Conservation (phyloP, 163 green algal genomes). For the Scenedesmus sp. region DNA sequence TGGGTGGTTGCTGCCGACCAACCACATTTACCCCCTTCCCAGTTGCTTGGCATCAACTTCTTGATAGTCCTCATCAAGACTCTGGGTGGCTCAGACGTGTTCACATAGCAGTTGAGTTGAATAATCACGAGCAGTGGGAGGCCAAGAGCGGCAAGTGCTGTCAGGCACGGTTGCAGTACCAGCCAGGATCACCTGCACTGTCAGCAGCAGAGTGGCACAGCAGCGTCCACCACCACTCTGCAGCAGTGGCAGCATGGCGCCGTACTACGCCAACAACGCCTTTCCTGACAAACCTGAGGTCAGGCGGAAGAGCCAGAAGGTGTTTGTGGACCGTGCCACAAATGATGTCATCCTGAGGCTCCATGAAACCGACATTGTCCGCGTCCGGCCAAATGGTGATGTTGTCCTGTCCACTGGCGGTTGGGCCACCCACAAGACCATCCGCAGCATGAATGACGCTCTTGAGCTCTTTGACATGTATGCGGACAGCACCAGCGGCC, state of each 20-base stretch:
- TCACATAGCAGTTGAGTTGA: not conserved
- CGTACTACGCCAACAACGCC: not conserved
- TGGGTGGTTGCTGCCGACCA: not conserved
- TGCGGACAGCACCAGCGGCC: not conserved
- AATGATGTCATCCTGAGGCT: slow-evolving; percentile 50
- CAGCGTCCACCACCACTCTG: not conserved
- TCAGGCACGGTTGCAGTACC: not conserved
- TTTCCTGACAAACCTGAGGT: slow-evolving; percentile 30
- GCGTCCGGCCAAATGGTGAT: slow-evolving; percentile 44
- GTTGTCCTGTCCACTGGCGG: slow-evolving; percentile 41
- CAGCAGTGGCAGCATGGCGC: slow-evolving; percentile 7
- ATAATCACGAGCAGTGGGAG: not conserved
- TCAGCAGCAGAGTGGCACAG: not conserved
- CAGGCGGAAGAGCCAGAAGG: slow-evolving; percentile 21
- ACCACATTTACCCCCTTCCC: not conserved
- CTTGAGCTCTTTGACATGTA: slow-evolving; percentile 50
- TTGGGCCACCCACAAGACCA: slow-evolving; percentile 50
- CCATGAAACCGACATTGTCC: slow-evolving; percentile 54
- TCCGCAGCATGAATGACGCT: slow-evolving; percentile 53
- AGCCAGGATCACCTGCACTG: not conserved
- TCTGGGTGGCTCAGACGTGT: not conserved
- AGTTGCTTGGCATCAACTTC: not conserved
- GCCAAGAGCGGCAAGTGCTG: not conserved
- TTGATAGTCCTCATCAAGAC: not conserved
- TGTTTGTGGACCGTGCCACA: slow-evolving; percentile 49